Evolutionary conservation across 2,329 filamentous ascomycete genomes (phyloP).

Genomic region (Pyrenophora graminea): DNA sequence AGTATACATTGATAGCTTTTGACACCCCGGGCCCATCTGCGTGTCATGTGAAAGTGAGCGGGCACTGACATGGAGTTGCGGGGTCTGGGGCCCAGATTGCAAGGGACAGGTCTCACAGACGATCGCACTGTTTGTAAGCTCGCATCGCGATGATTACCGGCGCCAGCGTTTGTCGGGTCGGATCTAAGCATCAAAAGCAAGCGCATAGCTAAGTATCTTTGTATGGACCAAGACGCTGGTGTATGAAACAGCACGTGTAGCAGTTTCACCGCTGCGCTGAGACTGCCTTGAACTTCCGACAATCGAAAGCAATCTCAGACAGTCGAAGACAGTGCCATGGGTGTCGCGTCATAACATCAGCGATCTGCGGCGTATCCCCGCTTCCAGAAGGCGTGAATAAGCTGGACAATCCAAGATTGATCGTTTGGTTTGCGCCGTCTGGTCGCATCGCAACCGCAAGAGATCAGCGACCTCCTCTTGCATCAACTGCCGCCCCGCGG

Average conservation of each 20-base stretch:
- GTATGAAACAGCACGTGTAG: constrained; percentile 12
- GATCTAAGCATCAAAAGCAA: constrained; percentile 5
- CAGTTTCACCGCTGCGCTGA: constrained; percentile 14
- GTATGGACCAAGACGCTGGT: constrained; percentile 4
- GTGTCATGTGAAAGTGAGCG: background rate
- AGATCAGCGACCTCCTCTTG: constrained; percentile 14
- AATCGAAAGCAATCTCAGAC: constrained; percentile 5
- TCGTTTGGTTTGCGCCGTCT: constrained; percentile 4
- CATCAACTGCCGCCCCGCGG: constrained; percentile 19
- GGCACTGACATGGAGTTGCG: background rate
- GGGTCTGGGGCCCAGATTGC: background rate
- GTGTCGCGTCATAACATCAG: constrained; percentile 2
- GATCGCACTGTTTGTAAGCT: background rate
- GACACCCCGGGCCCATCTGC: no score
- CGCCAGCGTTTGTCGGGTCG: constrained; percentile 7
- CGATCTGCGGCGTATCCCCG: constrained; percentile 4
- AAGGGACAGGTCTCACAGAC: background rate
- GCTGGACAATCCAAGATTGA: constrained; percentile 9
- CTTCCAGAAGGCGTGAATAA: constrained; percentile 13
- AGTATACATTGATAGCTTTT: no score
- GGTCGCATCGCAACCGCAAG: constrained; percentile 1
- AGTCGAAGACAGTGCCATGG: constrained; percentile 1
- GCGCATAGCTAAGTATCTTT: constrained; percentile 8
- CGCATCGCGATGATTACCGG: background rate
- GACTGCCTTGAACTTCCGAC: background rate